Percentiles rank a stretch among this genome's conserved stretches.
phyloP scores from a whole-genome alignment of 208 protist genomes.

The Leishmania tropica region DNA sequence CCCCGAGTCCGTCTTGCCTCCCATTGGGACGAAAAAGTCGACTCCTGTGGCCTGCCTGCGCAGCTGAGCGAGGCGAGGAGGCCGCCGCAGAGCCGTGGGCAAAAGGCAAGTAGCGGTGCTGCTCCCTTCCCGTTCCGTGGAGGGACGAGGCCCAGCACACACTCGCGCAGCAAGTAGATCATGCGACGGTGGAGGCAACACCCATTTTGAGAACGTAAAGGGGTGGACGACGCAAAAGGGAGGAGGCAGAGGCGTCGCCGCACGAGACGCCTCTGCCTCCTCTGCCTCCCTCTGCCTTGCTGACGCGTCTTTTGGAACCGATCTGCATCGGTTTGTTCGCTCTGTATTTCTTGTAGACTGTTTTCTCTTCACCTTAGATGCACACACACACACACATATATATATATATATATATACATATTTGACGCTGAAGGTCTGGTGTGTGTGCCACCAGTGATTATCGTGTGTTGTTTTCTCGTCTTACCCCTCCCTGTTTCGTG shows the following conservation, averaged over 20 bases:
- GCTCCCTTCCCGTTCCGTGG: not conserved
- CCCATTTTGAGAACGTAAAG: not conserved
- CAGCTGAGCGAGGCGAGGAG: not conserved
- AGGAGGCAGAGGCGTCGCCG: not conserved
- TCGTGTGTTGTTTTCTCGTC: not conserved
- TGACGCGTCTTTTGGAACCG: not conserved
- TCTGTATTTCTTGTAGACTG: not conserved
- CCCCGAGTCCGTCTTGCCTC: constrained; percentile 24
- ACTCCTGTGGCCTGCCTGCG: not conserved
- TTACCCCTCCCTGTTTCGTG: not conserved
- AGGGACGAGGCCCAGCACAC: not conserved
- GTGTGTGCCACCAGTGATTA: too few species aligned
- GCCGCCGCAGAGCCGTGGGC: too few species aligned
- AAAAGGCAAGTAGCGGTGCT: not conserved
- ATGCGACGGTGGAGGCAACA: not conserved
- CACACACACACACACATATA: not conserved
- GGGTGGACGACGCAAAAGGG: not conserved
- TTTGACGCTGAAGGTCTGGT: not conserved
- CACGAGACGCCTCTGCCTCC: too few species aligned
- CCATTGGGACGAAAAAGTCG: constrained; percentile 16
- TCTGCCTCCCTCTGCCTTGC: too few species aligned
- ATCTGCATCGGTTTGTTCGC: not conserved
- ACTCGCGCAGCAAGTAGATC: not conserved
- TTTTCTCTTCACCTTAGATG: constrained; percentile 9
- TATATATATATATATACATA: not conserved